Conservation (phyloP, 257 asterid genomes). For the Penstemon barbatus region DNA sequence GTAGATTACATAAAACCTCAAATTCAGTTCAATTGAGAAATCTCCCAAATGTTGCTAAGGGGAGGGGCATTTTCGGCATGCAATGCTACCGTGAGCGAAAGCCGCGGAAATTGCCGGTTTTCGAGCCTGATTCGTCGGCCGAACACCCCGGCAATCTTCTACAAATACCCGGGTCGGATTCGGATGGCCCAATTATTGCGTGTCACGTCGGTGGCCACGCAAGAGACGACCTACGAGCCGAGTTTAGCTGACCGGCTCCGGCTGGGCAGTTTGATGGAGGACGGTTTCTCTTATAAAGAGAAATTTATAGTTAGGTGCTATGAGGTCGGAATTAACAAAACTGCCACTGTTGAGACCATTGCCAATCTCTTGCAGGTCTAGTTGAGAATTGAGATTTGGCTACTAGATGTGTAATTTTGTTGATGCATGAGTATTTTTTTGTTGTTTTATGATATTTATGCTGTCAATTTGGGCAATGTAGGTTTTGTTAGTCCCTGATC, state of each 20-base stretch:
- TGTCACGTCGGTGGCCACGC: conserved; percentile 58
- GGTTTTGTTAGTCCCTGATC: background rate
- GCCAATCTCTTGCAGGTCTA: conserved; percentile 95
- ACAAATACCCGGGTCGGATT: conserved; percentile 1
- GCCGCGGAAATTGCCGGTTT: conserved; percentile 24
- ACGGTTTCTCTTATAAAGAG: conserved; percentile 89
- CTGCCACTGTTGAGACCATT: conserved; percentile 91
- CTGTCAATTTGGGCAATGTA: conserved; percentile 19
- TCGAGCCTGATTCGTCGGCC: conserved; percentile 33
- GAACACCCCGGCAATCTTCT: conserved; percentile 18
- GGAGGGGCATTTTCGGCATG: conserved; percentile 48
- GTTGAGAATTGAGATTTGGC: background rate
- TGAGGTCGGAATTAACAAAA: conserved; percentile 94
- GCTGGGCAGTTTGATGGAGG: conserved; percentile 83
- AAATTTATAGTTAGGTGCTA: conserved; percentile 87
- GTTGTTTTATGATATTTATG: background rate
- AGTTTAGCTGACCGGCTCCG: conserved; percentile 80
- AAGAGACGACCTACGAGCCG: conserved; percentile 45
- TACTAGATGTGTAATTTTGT: background rate
- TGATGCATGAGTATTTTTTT: background rate
- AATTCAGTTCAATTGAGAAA: too few species aligned
- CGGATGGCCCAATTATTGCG: conserved; percentile 22
- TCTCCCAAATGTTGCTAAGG: conserved; percentile 36
- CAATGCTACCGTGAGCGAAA: conserved; percentile 38
- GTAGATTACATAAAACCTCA: too few species aligned